Conservation (phyloP, 495 filamentous ascomycete genomes). For the Trichocladium antarcticum region DNA sequence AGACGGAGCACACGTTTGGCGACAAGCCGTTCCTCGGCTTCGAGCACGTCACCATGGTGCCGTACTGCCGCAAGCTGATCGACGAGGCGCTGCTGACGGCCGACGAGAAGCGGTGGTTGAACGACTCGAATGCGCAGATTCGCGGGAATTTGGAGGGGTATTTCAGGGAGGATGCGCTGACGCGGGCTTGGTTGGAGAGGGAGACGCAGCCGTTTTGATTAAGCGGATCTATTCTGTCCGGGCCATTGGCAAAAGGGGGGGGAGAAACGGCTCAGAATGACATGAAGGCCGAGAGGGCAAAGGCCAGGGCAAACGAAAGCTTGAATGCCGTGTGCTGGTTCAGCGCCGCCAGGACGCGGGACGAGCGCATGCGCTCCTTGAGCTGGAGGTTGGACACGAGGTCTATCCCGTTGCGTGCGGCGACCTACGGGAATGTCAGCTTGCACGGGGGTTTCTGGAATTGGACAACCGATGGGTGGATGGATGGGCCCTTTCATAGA, state of each 20-base stretch:
- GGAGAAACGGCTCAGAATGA: slow-evolving; percentile 35
- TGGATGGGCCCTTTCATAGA: no score
- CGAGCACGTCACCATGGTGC: slow-evolving; percentile 94
- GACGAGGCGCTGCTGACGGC: slow-evolving; percentile 60
- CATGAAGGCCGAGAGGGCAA: slow-evolving; percentile 67
- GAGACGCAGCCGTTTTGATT: slow-evolving; percentile 58
- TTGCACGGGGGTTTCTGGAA: no score
- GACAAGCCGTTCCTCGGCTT: slow-evolving; percentile 92
- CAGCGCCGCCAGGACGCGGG: slow-evolving; percentile 46
- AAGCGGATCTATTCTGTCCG: no score
- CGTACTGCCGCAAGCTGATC: slow-evolving; percentile 83
- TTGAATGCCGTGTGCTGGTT: slow-evolving; percentile 65
- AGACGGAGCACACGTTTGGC: slow-evolving; percentile 79
- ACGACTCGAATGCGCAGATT: slow-evolving; percentile 74
- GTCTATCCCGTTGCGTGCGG: slow-evolving; percentile 63
- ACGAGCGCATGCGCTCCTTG: slow-evolving; percentile 36
- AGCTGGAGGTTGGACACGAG: slow-evolving; percentile 34
- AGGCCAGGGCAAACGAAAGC: slow-evolving; percentile 63
- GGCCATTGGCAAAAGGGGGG: not conserved
- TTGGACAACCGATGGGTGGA: not conserved
- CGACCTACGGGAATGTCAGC: slow-evolving; percentile 38
- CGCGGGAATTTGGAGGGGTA: slow-evolving; percentile 70
- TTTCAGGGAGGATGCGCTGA: slow-evolving; percentile 60
- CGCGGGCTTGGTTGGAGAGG: slow-evolving; percentile 69
- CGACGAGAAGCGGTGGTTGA: slow-evolving; percentile 78